Evolutionary conservation across 805 yeast genomes (phyloP), one percentile per base, ranked within the genome.

Genomic region (Zygosaccharomyces gambellarensis): DNA sequence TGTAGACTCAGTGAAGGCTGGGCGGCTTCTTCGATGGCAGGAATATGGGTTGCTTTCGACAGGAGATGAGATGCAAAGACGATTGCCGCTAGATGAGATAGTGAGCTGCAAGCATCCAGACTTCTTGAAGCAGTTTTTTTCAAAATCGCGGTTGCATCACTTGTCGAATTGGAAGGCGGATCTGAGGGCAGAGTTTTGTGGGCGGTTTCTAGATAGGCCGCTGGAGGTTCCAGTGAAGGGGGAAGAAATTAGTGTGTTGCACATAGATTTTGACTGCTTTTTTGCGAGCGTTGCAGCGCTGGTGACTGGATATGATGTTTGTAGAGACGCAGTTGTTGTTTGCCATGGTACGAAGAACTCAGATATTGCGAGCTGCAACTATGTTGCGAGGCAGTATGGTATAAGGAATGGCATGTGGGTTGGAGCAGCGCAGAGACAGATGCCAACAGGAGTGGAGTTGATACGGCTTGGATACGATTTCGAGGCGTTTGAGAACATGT

Each of bases 321-420:
- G 74, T 39, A 51, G 70, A 57, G 67, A 84, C 75, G 71, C 84
- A 62, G 67, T 92, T 68, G 71, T 96, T 72, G 72, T 82, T 0
- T 75, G 83, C 39, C 75, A 78, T 57, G 80, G 80, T 21, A 65
- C 68, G 3, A 66, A 68, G 31, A 60, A 58, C 39, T 63, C 97
- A 0, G 98, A 92, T 64, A 73, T 94, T 11, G 94, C 98, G 0
- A 86, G 96, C 50, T 90, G 97, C 62, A 94, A 94, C 64, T 94
- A 94, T 63, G 82, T 75, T 3, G 97, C 97, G 0, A 74, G 99
- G 27, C 62, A 71, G n/a, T 72, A 56, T 50, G 98, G 98, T 0
- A 83, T 92, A 4, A 71, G 63, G 25, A 90, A 94, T 62, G 98
- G 98, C 0, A 87, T 85, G 94, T 94, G 97, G 95, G 78, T 87